Evolutionary conservation across 345 rosid species (phyloP).

Genomic region (Camelina neglecta): DNA sequence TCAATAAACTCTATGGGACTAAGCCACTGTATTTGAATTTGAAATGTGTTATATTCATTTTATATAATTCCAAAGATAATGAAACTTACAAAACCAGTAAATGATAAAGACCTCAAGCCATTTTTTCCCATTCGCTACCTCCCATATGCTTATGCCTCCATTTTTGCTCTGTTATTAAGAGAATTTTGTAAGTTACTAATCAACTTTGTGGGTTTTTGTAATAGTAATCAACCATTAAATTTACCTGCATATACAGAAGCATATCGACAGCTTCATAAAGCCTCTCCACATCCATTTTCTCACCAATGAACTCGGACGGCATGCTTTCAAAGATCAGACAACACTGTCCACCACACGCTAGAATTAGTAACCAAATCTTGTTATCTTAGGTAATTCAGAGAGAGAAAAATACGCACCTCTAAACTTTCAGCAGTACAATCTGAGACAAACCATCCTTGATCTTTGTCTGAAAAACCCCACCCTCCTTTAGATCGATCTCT

Average conservation of each 20-base stretch:
- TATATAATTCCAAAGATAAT: neutral
- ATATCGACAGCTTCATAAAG: constrained; percentile 76
- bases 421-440: constrained; percentile 75
- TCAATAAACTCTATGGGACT: constrained; percentile 31
- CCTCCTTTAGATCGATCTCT: constrained; percentile 65
- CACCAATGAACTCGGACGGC: constrained; percentile 30
- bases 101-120: constrained; percentile 30
- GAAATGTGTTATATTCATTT: neutral
- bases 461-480: constrained; percentile 73
- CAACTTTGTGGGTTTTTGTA: neutral
- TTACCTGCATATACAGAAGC: constrained; percentile 72
- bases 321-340: constrained; percentile 29
- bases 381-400: neutral
- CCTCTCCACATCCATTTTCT: constrained; percentile 46
- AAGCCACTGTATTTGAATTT: constrained; percentile 19
- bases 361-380: neutral
- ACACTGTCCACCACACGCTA: neutral
- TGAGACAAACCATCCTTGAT: constrained; percentile 73
- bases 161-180: constrained; percentile 29
- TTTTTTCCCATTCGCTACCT: constrained; percentile 17
- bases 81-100: neutral
- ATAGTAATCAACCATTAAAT: neutral
- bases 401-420: constrained; percentile 43
- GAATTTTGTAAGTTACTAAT: neutral
- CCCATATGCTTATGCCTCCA: constrained; percentile 36